Evolutionary conservation across 495 filamentous ascomycete genomes (phyloP).

Genomic region (Pyrenopolyporus hunteri): DNA sequence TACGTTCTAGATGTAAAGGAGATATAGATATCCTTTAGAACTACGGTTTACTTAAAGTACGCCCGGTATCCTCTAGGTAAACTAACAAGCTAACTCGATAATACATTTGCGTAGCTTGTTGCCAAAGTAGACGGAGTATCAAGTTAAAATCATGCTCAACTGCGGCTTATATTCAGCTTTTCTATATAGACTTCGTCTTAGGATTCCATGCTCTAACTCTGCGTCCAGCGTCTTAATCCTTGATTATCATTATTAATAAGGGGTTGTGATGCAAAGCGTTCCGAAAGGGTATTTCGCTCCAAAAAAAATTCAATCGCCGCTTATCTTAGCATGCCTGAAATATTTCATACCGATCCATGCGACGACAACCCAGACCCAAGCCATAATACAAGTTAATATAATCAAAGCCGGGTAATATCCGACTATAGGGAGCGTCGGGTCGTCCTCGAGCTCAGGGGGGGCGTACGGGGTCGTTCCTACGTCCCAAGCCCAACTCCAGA

Average conservation of each 20-base stretch:
- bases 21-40: no score
- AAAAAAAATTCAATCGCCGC: conserved; percentile 47
- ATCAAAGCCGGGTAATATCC: conserved; percentile 96
- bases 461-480: conserved; percentile 95
- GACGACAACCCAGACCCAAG: conserved; percentile 97
- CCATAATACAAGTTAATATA: conserved; percentile 92
- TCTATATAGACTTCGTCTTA: no score
- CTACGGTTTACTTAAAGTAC: no score
- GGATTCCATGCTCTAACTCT: no score
- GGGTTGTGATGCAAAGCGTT: not conserved
- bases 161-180: no score
- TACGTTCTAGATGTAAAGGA: no score
- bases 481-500: conserved; percentile 99
- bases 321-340: conserved; percentile 94
- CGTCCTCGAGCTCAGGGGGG: conserved; percentile 89
- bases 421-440: conserved; percentile 89
- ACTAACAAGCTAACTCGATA: no score
- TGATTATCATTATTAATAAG: not conserved
- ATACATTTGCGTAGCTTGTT: no score
- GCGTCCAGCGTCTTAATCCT: no score
- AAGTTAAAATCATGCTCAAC: no score
- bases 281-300: not conserved
- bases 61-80: no score
- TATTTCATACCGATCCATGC: conserved; percentile 99
- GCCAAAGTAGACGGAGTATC: no score